Percentiles rank a stretch among this genome's conserved stretches.
These are phyloP conservation scores for Tricholoma hemisulphureum DNA, from an alignment of 768 basidiomycete species.

Conservation along the genomic window DNA sequence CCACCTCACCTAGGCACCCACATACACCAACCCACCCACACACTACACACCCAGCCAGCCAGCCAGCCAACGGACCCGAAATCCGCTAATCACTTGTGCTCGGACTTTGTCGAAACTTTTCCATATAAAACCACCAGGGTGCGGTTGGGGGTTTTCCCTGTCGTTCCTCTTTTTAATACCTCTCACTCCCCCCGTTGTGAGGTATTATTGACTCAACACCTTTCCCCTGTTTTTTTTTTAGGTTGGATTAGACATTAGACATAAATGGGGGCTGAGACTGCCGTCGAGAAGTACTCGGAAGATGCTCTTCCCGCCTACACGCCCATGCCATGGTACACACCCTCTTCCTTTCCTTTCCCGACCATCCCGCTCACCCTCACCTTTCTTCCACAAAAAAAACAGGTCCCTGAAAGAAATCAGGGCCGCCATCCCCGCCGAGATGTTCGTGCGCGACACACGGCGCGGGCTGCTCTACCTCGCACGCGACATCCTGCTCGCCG, in stretches of 20 bases:
- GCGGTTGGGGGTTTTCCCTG: too few relatives aligned
- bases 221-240: too few relatives aligned
- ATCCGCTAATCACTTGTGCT: too few relatives aligned
- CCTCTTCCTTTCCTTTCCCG: neutral
- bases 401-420: slow-evolving; percentile 53
- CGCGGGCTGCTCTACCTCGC: slow-evolving; percentile 43
- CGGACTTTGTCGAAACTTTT: too few relatives aligned
- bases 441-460: slow-evolving; percentile 43
- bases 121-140: too few relatives aligned
- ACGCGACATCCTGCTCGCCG: slow-evolving; percentile 46
- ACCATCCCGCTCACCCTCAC: neutral
- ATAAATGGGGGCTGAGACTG: slow-evolving; percentile 12
- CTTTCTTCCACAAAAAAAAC: neutral
- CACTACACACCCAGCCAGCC: too few relatives aligned
- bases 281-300: slow-evolving; percentile 32
- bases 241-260: slow-evolving; percentile 9
- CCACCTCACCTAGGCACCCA: too few relatives aligned
- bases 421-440: slow-evolving; percentile 44
- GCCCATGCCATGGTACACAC: slow-evolving; percentile 46
- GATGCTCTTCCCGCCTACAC: slow-evolving; percentile 40
- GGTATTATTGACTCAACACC: too few relatives aligned
- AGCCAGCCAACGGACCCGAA: too few relatives aligned
- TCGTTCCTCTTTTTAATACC: too few relatives aligned
- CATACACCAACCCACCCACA: too few relatives aligned
- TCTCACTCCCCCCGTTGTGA: too few relatives aligned